Conservation (phyloP, 2,329 filamentous ascomycete genomes). For the Pseudopyrenochaeta lycopersici region DNA sequence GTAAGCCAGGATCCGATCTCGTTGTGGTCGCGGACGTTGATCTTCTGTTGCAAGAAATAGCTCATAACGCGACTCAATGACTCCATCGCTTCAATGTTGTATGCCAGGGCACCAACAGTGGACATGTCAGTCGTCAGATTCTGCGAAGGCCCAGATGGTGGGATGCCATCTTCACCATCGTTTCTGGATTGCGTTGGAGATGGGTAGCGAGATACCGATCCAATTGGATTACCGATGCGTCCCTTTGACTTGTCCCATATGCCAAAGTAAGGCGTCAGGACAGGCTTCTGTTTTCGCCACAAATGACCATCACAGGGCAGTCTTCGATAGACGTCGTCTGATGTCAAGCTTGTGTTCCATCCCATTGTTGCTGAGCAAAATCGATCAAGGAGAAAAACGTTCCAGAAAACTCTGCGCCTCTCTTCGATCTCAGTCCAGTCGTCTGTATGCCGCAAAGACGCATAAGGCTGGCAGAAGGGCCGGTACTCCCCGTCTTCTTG, state of each 20-base stretch:
- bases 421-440: conserved; percentile 30
- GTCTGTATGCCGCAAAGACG: conserved; percentile 6
- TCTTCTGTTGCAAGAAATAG: conserved; percentile 30
- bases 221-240: conserved; percentile 25
- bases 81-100: conserved; percentile 30
- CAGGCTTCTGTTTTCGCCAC: conserved; percentile 25
- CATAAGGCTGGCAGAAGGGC: conserved; percentile 20
- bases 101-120: conserved; percentile 27
- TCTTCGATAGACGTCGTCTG: conserved; percentile 26
- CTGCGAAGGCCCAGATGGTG: background rate
- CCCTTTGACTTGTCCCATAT: conserved; percentile 32
- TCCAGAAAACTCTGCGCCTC: conserved; percentile 28
- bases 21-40: conserved; percentile 17
- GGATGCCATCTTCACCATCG: background rate
- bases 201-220: conserved; percentile 14
- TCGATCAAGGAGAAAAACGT: conserved; percentile 26
- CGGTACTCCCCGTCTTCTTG: conserved; percentile 18
- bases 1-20: conserved; percentile 29
- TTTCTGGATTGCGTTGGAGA: conserved; percentile 5
- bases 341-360: conserved; percentile 30
- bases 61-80: conserved; percentile 28
- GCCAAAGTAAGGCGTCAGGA: conserved; percentile 27
- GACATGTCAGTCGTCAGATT: conserved; percentile 22
- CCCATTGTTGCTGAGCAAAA: conserved; percentile 27
- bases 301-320: conserved; percentile 28